phyloP scores from a whole-genome alignment of 768 basidiomycete genomes.

The Omphalotus guepiniiformis region DNA sequence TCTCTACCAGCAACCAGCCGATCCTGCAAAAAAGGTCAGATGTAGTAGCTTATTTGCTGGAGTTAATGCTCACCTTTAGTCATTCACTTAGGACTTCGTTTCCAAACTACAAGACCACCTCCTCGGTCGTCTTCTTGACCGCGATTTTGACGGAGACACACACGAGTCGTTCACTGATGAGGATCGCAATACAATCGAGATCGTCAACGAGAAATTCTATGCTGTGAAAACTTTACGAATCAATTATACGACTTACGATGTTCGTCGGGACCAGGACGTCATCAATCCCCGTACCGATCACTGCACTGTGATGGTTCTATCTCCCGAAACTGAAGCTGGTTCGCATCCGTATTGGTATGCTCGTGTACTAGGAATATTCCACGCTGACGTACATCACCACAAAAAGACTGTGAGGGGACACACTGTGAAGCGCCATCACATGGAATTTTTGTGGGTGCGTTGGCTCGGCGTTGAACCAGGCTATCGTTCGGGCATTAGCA shows the following conservation, averaged over 20 bases:
- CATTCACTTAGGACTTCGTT: conserved; percentile 19
- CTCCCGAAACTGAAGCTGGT: conserved; percentile 1
- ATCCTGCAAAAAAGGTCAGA: conserved; percentile 2
- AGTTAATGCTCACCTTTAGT: not conserved
- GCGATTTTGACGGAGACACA: conserved; percentile 13
- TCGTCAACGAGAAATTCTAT: conserved; percentile 16
- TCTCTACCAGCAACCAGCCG: not conserved
- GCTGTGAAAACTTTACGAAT: conserved; percentile 13
- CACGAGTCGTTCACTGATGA: conserved; percentile 11
- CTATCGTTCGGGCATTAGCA: conserved; percentile 22
- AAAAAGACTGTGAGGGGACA: too few relatives aligned
- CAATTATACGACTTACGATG: conserved; percentile 34
- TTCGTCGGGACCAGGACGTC: conserved; percentile 27
- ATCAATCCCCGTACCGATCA: conserved; percentile 23
- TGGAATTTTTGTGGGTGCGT: conserved; percentile 40
- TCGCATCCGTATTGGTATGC: conserved; percentile 22
- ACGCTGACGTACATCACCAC: conserved; percentile 20
- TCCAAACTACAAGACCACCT: conserved; percentile 24
- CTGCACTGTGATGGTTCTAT: conserved; percentile 20
- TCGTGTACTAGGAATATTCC: conserved; percentile 16
- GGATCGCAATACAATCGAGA: conserved; percentile 11
- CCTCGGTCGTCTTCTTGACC: conserved; percentile 20
- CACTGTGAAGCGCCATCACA: too few relatives aligned
- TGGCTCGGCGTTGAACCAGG: conserved; percentile 29
- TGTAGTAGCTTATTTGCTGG: not conserved